Percentiles rank a stretch among this genome's conserved stretches.
Evolutionary conservation across 2,329 filamentous ascomycete species (phyloP).

Genomic region (Neofusicoccum kwambonambiense): DNA sequence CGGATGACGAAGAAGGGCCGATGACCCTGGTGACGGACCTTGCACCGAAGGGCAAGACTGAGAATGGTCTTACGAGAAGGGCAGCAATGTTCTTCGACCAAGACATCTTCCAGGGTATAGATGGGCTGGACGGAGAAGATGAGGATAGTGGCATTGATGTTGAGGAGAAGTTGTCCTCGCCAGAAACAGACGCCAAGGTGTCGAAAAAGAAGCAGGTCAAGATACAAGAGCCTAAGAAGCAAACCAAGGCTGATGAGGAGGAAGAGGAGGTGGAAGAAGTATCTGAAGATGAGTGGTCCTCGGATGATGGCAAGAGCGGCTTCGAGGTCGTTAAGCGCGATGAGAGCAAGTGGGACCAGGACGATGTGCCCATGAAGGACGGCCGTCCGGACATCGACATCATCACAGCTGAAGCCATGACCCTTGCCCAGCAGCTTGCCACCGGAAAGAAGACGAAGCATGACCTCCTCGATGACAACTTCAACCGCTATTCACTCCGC

Average conservation of each 20-base stretch:
- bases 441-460: conserved; percentile 76
- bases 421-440: conserved; percentile 86
- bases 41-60: conserved; percentile 51
- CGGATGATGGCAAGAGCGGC: conserved; percentile 36
- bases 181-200: conserved; percentile 22
- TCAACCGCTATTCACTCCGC: conserved; percentile 89
- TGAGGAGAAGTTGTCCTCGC: conserved; percentile 27
- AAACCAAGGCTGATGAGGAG: neutral
- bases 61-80: conserved; percentile 71
- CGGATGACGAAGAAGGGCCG: conserved; percentile 51
- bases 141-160: conserved; percentile 44
- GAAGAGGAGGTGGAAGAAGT: conserved; percentile 19
- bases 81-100: conserved; percentile 91
- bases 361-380: conserved; percentile 62
- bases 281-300: conserved; percentile 30
- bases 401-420: conserved; percentile 99
- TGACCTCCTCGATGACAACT: conserved; percentile 84
- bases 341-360: conserved; percentile 65
- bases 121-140: conserved; percentile 54
- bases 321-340: conserved; percentile 64
- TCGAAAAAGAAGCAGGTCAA: conserved; percentile 22
- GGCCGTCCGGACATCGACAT: conserved; percentile 86
- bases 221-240: conserved; percentile 21
- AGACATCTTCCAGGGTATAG: conserved; percentile 86
- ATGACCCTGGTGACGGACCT: conserved; percentile 63